Base-by-base conservation (phyloP, 805 yeast species). In the Yarrowia sp. region DNA sequence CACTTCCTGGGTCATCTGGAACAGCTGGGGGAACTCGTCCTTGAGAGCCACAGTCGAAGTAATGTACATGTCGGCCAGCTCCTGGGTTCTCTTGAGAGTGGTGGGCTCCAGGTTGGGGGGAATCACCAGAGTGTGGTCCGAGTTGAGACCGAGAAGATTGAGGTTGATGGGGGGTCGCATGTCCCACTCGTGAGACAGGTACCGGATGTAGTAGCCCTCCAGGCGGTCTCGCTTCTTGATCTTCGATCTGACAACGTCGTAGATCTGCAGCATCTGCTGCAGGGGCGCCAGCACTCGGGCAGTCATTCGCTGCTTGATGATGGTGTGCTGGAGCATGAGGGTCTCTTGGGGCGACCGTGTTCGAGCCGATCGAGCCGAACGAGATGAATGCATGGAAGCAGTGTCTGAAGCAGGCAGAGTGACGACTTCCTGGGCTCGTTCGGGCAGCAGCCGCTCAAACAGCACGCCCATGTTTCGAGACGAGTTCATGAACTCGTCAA, bases 61-160 rank as follows among this genome's bases (percentile, higher is more conserved):
- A 12, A 61, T 34, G 55, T 61, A 61, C 44, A 46, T 38, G 24
- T 61, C 66, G 2, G 66, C 66, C 38, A 61, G 24, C 49, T 61
- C 66, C 55, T 46, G 53, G 5, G 66, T 61, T 47, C 66, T 20
- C 34, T 46, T 61, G 38, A 61, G 44, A 20, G 66, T 46, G 24
- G 66, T 61, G 34, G 66, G 66, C 38, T 61, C 66, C 55, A 61
- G 36, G 20, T 61, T 46, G 38, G 66, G 55, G 14, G 66, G 66
- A 15, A 61, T 19, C 44, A 47, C 66, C 24, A 61, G 38, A 2
- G 55, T 10, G 14, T 61, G 42, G 13, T 36, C 43, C 39, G 66
- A 46, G 44, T 46, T 61, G 55, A 58, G 65, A 2, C 65, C 65
- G 2, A 58, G 49, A 33, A 42, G 39, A 33, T 33, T 44, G 65